These are phyloP conservation scores for Guillardia theta DNA, from an alignment of 78 protist species.

Conservation along the genomic window DNA sequence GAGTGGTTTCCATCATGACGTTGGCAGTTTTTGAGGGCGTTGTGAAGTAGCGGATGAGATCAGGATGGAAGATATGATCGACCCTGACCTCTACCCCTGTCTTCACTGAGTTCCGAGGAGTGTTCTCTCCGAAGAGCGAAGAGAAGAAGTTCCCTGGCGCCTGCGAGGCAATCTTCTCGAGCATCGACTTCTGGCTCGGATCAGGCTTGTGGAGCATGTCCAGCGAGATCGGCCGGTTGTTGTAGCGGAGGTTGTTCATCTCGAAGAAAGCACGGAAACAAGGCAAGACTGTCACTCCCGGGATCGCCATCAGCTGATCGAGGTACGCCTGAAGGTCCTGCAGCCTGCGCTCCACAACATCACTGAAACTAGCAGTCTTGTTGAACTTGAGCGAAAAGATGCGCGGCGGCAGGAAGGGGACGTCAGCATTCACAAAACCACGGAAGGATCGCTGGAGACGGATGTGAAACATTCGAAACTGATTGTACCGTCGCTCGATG, in stretches of 20 bases:
- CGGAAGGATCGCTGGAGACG: neutral
- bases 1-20: no score
- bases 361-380: neutral
- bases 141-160: no score
- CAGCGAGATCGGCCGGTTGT: neutral
- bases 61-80: no score
- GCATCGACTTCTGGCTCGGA: no score
- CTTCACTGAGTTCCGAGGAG: no score
- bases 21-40: no score
- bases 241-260: neutral
- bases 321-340: conserved; percentile 14
- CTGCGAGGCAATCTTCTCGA: no score
- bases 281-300: neutral
- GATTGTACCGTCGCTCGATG: neutral
- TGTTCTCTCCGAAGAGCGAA: no score
- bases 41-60: no score
- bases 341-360: neutral
- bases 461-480: neutral
- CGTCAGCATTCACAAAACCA: neutral
- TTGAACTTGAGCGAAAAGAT: neutral
- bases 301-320: neutral
- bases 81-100: no score
- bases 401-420: neutral
- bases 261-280: neutral
- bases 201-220: neutral